Evolutionary conservation across 1,284 basidiomycete species (phyloP), one percentile per base, ranked within the genome.

Genomic region (Neotropicomus parvogracilis): DNA sequence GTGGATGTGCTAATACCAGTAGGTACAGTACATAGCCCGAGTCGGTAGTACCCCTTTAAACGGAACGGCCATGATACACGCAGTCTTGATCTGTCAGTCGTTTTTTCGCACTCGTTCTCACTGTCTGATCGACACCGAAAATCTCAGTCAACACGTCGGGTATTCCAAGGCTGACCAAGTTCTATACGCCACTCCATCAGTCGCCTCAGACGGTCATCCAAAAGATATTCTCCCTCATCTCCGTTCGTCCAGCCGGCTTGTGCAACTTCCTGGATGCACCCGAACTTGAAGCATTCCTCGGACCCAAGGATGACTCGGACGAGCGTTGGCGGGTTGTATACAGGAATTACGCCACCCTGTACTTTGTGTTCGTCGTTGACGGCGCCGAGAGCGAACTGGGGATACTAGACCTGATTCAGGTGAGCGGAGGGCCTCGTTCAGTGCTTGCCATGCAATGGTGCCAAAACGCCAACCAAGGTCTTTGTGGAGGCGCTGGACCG

Each of bases 361-460:
- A 93, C 71, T 99, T 99, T 64, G 94, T 97, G 13, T 95, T 98
- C 66, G 89, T 98, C 7, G 94, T 98, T 21, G 95, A 98, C 60
- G 83, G 83, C 31, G 89, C 90, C 35, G 95, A 99, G 73, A 95
- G 91, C 62, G 95, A 99, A 69, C 76, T 99, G 12, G 97, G 95
- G 1, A 91, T 99, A 50, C 71, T 99, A 40, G 97, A 99, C 64
- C 70, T 99, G 52, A 99, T 99, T 41, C 97, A 99, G 79, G 94
- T 93, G 62, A 54, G 81, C 62, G 16, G 19, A 37, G 7, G 26
- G 17, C 10, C 26, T 39, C 6, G 17, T 31, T 29, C 26, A 11
- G 40, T 31, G 17, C n/a, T 27, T 24, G 10, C 40, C 37, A 13
- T 41, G 26, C 32, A 26, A 48, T n/a, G 24, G 33, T 50, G 14